Evolutionary conservation across 1,284 basidiomycete species (phyloP).

Genomic region (Neolentinus lepideus): DNA sequence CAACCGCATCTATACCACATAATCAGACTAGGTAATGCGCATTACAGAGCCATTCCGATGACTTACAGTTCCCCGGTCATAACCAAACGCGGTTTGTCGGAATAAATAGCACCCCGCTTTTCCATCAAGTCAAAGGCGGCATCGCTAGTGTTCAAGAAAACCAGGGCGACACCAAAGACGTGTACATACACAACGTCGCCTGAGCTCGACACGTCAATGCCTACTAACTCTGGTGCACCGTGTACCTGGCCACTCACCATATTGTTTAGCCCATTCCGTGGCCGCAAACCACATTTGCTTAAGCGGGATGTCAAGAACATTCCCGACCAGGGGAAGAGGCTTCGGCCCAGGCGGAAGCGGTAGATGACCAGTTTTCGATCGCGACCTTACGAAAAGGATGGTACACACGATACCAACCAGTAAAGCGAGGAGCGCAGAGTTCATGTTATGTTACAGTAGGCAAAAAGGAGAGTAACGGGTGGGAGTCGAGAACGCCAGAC

Average conservation of each 20-base stretch:
- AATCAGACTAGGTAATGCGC: neutral
- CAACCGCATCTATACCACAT: neutral
- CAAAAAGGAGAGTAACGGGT: conserved; percentile 2
- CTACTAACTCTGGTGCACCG: neutral
- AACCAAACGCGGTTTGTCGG: conserved; percentile 6
- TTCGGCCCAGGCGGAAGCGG: conserved; percentile 9
- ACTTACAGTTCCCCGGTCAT: conserved; percentile 2
- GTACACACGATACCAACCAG: neutral
- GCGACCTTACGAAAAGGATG: neutral
- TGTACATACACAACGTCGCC: conserved; percentile 1
- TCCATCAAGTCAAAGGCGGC: conserved; percentile 13
- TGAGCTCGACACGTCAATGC: neutral
- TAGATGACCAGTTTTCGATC: neutral
- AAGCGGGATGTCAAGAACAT: conserved; percentile 6
- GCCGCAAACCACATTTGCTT: conserved; percentile 5
- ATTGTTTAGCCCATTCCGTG: conserved; percentile 7
- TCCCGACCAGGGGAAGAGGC: conserved; percentile 9
- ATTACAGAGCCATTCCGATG: neutral
- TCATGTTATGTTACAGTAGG: neutral
- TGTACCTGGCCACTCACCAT: conserved; percentile 7
- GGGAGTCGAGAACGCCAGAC: neutral
- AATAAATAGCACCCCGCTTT: conserved; percentile 13
- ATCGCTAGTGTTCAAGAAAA: conserved; percentile 11
- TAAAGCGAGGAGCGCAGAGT: neutral
- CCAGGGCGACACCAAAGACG: neutral